These are phyloP conservation scores for Incumbomyces delicatus DNA, from an alignment of 2,329 filamentous ascomycete species.

Conservation along the genomic window DNA sequence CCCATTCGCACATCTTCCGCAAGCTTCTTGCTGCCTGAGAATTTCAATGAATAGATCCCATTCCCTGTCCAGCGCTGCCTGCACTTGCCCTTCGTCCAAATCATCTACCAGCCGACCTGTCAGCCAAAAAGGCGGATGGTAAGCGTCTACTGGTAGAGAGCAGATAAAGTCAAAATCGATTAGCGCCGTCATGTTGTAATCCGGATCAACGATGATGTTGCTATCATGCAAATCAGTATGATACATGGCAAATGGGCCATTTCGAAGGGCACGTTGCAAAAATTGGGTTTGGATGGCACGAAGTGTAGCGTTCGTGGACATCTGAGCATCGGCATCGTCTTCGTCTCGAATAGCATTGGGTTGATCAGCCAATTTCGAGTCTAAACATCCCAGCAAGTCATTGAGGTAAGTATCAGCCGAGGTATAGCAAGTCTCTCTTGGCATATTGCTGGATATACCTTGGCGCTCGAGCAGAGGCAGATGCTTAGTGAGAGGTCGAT, in stretches of 20 bases:
- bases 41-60: conserved; percentile 17
- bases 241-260: conserved; percentile 27
- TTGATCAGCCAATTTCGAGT: conserved; percentile 21
- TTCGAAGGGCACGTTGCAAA: conserved; percentile 1
- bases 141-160: conserved; percentile 19
- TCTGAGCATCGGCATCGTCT: conserved; percentile 10
- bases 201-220: conserved; percentile 23
- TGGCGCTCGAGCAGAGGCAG: conserved; percentile 7
- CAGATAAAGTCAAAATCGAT: conserved; percentile 23
- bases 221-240: conserved; percentile 34
- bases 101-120: conserved; percentile 13
- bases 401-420: conserved; percentile 21
- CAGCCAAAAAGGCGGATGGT: conserved; percentile 20
- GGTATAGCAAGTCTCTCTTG: conserved; percentile 18
- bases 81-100: not conserved
- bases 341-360: conserved; percentile 19
- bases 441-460: conserved; percentile 20
- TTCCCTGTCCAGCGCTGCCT: conserved; percentile 7
- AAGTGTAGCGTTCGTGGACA: conserved; percentile 22
- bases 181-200: conserved; percentile 20
- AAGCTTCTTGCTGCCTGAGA: conserved; percentile 18
- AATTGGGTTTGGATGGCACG: conserved; percentile 8
- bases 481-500: conserved; percentile 6
- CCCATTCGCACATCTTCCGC: not conserved
- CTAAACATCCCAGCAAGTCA: conserved; percentile 22